Base-by-base conservation (phyloP, 139 green algal species). In the Nannochloris sp. region DNA sequence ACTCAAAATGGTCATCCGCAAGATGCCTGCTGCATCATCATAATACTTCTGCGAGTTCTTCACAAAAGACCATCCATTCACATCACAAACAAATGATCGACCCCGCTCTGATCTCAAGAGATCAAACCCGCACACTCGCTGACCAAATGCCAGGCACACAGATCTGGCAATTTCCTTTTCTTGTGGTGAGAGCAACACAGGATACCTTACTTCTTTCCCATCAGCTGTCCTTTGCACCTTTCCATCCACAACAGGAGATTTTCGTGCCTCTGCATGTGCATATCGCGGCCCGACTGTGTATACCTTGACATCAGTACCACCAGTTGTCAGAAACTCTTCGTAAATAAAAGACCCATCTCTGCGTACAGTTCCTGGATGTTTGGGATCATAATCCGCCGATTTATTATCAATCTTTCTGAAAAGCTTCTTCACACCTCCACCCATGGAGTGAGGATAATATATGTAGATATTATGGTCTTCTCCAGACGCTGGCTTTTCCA, bases 41-140 rank as follows among this genome's bases (percentile, higher is more conserved):
- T 95, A 95, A 79, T 96, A 98, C 87, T 97, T 97, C 55, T 89
- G 81, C 13, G 76, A 90, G 82, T 95, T 97, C 77, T 99, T 99
- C 5, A 99, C 94, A 61, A 98, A 97, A 59, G 67, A 88, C 91
- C 90, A 98, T 64, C 94, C 94, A 71, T 99, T 99, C 43, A 99
- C 94, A 65, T 99, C 94, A 71, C 94, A 99, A 26, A 99, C 94
- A 61, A 89, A 97, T 3, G 81, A 89, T 53, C 70, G 66, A 5
- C 87, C 89, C 36, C 88, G 79, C 36, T 86, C 83, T 17, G 63
- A 79, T 13, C 92, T 77, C 78, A 97, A 80, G 67, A 97, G 79
- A 78, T 97, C 90, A 63, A 96, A 96, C 46, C 89, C 89, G 78
- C 89, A 95, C 50, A 96, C 86, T 74, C 90, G 88, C 72, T 99